Evolutionary conservation across 768 basidiomycete species (phyloP).

Genomic region (Clathrus columnatus): DNA sequence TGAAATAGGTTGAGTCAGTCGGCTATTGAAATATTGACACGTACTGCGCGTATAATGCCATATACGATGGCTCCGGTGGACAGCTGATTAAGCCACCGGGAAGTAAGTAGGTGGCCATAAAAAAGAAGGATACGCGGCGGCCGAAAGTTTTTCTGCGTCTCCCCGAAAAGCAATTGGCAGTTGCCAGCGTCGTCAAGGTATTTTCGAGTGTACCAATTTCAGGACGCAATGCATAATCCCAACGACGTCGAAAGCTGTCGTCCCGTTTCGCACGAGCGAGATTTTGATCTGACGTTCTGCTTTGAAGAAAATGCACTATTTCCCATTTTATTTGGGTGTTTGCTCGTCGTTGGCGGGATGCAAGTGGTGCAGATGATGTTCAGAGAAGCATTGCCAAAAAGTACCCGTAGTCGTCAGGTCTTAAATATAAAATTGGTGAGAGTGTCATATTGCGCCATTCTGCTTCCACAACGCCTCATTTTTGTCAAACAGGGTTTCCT

Average conservation of each 20-base stretch:
- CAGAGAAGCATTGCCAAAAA: not conserved
- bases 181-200: too few species aligned
- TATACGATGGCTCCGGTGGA: not conserved
- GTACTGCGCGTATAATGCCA: too few species aligned
- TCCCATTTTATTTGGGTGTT: slow-evolving; percentile 37
- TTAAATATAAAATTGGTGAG: slow-evolving; percentile 62
- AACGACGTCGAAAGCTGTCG: slow-evolving; percentile 49
- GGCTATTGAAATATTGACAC: too few species aligned
- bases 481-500: slow-evolving; percentile 36
- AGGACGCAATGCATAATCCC: not conserved
- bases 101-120: not conserved
- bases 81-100: not conserved
- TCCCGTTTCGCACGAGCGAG: slow-evolving; percentile 44
- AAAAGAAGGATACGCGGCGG: not conserved
- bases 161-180: too few species aligned
- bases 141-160: not conserved
- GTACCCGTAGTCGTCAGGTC: slow-evolving; percentile 34
- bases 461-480: not conserved
- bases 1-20: too few species aligned
- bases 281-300: slow-evolving; percentile 74
- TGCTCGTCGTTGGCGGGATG: slow-evolving; percentile 36
- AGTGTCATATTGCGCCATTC: not conserved
- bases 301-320: slow-evolving; percentile 69
- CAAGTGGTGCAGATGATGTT: slow-evolving; percentile 25
- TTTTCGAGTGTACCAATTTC: too few species aligned